Conservation (phyloP, 495 filamentous ascomycete genomes). For the Daldinia concentrica region DNA sequence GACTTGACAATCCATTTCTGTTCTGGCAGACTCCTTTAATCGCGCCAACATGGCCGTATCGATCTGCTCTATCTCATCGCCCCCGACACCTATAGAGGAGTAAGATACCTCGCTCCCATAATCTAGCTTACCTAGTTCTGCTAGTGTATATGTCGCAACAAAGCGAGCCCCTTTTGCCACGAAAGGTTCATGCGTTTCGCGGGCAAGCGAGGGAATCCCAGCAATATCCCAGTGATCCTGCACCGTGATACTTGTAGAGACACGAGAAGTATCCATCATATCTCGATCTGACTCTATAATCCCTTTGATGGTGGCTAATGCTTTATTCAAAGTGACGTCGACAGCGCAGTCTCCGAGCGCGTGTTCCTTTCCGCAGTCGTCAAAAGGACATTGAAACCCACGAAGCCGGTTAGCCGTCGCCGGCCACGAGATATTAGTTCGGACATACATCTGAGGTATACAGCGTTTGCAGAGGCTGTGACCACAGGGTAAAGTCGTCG, state of each 20-base stretch:
- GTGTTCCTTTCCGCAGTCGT: constrained; percentile 73
- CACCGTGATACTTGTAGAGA: constrained; percentile 53
- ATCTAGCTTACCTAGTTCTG: constrained; percentile 38
- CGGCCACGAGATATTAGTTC: constrained; percentile 79
- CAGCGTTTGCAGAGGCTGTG: constrained; percentile 79
- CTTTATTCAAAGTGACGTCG: constrained; percentile 77
- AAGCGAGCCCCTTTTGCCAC: constrained; percentile 64
- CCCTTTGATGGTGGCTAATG: constrained; percentile 63
- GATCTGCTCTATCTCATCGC: constrained; percentile 51
- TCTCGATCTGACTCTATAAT: constrained; percentile 52
- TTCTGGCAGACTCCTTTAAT: constrained; percentile 67
- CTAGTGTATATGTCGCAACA: constrained; percentile 61
- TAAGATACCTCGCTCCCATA: constrained; percentile 54
- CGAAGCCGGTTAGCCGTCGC: constrained; percentile 67
- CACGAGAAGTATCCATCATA: constrained; percentile 34
- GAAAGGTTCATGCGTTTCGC: constrained; percentile 45
- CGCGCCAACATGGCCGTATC: constrained; percentile 64
- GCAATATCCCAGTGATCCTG: constrained; percentile 55
- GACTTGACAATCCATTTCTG: constrained; percentile 86
- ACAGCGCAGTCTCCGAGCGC: constrained; percentile 76
- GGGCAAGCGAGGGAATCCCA: constrained; percentile 50
- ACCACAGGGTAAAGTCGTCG: constrained; percentile 85
- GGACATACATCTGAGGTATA: constrained; percentile 68
- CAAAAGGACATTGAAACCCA: constrained; percentile 77
- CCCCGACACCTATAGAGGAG: constrained; percentile 48